Base-by-base conservation (phyloP, 2,329 filamentous ascomycete genomes). In the Lithohypha guttulata region DNA sequence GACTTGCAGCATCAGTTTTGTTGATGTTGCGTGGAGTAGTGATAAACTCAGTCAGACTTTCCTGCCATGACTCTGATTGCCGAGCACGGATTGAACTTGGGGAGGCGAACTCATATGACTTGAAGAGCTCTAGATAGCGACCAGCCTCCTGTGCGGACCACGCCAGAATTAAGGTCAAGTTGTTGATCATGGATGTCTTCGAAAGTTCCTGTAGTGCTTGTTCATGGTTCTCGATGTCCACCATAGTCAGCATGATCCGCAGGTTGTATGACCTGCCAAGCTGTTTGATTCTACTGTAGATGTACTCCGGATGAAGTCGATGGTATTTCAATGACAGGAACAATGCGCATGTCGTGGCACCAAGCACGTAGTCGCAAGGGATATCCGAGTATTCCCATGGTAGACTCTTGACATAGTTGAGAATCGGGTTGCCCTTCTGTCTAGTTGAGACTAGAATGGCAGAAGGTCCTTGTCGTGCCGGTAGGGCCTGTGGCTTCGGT, bases 341-440 rank as follows among this genome's bases (percentile, higher is more conserved):
- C 4, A 98, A 70, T 1, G 84, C 87, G 54, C 89, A 94, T 5
- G 87, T 93, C 0, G 86, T 93, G 28, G 74, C 58, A 0, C 91
- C 89, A 33, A 96, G 69, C 6, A 89, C 81, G 59, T 93, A 98
- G 63, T 98, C 91, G 21, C 89, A 84, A 1, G 82, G 80, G n/a
- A 94, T 94, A 55, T 96, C 89, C 45, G 84, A 87, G 60, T 94
- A 96, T 61, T 98, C 91, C 91, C 91, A 98, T 0, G 86, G 75
- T 42, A 93, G 70, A 1, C 81, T 79, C 44, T 81, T 79, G 52
- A 98, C 75, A 59, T 80, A 77, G 39, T 84, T 81, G 20, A 98
- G 66, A 34, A 96, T 82, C 0, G 91, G 91, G 53, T 98, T 98
- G 45, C 89, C 91, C 61, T 93, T 93, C 60, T 98, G 87, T 27